phyloP scores from a whole-genome alignment of 208 protist species.

The Phytomonas sp. region DNA sequence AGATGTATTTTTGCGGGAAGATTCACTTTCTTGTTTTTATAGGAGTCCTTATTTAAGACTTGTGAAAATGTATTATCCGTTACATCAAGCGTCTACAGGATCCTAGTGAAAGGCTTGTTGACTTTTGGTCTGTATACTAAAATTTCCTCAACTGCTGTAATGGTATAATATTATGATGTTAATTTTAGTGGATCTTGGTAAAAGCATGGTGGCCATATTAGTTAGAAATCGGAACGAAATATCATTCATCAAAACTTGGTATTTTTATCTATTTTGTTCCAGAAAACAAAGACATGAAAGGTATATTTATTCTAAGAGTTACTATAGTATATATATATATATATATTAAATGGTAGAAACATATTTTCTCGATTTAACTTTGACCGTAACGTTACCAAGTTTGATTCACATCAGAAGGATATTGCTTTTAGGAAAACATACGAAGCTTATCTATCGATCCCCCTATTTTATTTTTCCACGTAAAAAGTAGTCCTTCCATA shows the following conservation, averaged over 20 bases:
- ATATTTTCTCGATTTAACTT: not conserved
- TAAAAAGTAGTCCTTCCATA: too few species aligned
- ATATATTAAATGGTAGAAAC: not conserved
- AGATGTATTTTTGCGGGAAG: slow-evolving; percentile 6
- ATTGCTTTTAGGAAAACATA: not conserved
- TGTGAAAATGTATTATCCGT: not conserved
- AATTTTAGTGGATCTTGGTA: not conserved
- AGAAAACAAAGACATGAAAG: not conserved
- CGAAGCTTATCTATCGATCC: not conserved
- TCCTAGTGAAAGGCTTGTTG: not conserved
- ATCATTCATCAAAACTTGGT: not conserved
- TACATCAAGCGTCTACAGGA: not conserved
- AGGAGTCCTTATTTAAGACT: not conserved
- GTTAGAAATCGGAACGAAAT: not conserved
- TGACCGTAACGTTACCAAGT: not conserved
- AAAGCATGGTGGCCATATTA: not conserved
- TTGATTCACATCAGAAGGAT: not conserved
- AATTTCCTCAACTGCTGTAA: not conserved
- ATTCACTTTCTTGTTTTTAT: slow-evolving; percentile 8
- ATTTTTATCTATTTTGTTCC: not conserved
- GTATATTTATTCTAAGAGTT: not conserved
- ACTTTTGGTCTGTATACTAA: not conserved
- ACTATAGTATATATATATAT: not conserved
- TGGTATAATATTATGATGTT: not conserved
- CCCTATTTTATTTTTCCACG: not conserved